Conservation (phyloP, 352 stramenopile species). For the Pythium plurisporium region DNA sequence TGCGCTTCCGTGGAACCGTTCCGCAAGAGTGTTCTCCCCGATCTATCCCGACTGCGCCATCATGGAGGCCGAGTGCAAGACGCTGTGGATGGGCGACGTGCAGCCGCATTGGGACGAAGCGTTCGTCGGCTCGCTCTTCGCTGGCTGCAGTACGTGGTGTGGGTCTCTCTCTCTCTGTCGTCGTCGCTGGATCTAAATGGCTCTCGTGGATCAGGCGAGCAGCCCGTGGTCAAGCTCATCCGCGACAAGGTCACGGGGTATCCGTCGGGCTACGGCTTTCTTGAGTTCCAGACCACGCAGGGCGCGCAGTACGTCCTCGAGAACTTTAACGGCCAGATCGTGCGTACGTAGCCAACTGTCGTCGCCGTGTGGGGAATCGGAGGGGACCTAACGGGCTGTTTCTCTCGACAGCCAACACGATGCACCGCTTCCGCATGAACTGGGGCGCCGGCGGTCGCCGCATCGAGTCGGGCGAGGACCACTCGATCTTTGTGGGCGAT, state of each 20-base stretch:
- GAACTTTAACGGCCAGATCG: conserved; percentile 80
- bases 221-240: conserved; percentile 88
- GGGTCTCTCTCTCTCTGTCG: neutral
- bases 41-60: neutral
- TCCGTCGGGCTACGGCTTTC: conserved; percentile 87
- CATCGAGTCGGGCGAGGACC: conserved; percentile 80
- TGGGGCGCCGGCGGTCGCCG: conserved; percentile 85
- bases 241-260: conserved; percentile 88
- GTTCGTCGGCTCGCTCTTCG: conserved; percentile 85
- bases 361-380: neutral
- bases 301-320: conserved; percentile 85
- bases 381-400: neutral
- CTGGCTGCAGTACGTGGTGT: conserved; percentile 41
- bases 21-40: too few species aligned
- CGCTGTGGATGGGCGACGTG: conserved; percentile 89
- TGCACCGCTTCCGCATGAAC: conserved; percentile 90
- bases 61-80: conserved; percentile 72
- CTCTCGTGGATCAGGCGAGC: too few species aligned
- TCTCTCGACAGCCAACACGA: conserved; percentile 61
- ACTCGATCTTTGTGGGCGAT: conserved; percentile 91
- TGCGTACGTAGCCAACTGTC: conserved; percentile 47
- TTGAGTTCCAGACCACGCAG: conserved; percentile 83
- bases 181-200: too few species aligned
- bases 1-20: too few species aligned
- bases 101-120: conserved; percentile 89